phyloP scores from a whole-genome alignment of 2,329 filamentous ascomycete genomes.

The Arthrobotrys megalospora region DNA sequence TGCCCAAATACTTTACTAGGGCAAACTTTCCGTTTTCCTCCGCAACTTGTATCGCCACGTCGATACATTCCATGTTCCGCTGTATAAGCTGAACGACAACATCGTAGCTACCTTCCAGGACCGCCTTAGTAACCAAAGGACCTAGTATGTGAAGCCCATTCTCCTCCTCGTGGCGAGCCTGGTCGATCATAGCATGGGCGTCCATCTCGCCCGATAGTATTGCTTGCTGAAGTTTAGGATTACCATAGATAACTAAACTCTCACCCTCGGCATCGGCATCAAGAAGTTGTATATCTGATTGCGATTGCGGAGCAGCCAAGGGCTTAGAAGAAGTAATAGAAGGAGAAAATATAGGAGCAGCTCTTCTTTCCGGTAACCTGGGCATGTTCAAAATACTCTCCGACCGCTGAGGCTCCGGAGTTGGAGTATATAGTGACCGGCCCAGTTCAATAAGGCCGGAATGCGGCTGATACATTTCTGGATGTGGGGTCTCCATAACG shows the following conservation, averaged over 20 bases:
- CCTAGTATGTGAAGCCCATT: conserved; percentile 35
- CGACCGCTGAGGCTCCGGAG: conserved; percentile 30
- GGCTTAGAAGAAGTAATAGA: not conserved
- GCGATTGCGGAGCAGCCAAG: not conserved
- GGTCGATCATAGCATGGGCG: conserved; percentile 32
- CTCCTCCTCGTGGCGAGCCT: conserved; percentile 41
- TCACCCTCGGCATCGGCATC: conserved; percentile 30
- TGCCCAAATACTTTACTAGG: conserved; percentile 37
- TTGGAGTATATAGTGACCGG: conserved; percentile 48
- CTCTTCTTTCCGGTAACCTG: conserved; percentile 37
- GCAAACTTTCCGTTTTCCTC: conserved; percentile 56
- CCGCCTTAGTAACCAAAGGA: conserved; percentile 36
- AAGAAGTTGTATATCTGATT: conserved; percentile 40
- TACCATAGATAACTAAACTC: conserved; percentile 51
- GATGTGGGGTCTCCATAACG: conserved; percentile 45
- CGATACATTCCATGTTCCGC: conserved; percentile 51
- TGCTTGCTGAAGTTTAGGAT: conserved; percentile 34
- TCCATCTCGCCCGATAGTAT: conserved; percentile 48
- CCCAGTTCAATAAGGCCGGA: conserved; percentile 50
- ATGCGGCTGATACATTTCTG: conserved; percentile 52
- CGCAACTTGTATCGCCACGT: conserved; percentile 45
- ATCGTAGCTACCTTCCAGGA: conserved; percentile 45
- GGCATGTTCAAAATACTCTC: conserved; percentile 57
- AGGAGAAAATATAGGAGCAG: conserved; percentile 31
- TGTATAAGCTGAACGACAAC: conserved; percentile 49